Conservation (phyloP, 352 stramenopile genomes). For the Phytophthora lateralis region DNA sequence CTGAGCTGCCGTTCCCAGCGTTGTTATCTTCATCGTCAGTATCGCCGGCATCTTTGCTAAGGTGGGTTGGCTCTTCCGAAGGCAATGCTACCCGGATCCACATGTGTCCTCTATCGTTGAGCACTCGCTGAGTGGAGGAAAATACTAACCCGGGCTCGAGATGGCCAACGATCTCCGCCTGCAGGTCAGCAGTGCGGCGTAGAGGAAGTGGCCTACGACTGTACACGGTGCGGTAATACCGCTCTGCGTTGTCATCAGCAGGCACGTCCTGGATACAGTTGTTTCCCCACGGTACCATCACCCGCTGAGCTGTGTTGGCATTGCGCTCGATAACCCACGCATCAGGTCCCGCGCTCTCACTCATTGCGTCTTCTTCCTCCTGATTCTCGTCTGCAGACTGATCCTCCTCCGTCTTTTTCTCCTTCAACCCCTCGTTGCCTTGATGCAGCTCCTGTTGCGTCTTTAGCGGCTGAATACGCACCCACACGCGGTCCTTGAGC, state of each 20-base stretch:
- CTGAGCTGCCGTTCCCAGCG: constrained; percentile 5
- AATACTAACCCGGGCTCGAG: constrained; percentile 61
- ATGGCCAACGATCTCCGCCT: constrained; percentile 63
- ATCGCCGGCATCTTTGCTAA: constrained; percentile 7
- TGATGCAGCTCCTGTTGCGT: constrained; percentile 12
- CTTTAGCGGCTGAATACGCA: constrained; percentile 46
- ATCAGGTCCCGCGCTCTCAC: constrained; percentile 26
- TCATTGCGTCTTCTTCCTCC: constrained; percentile 9
- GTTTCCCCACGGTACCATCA: constrained; percentile 63
- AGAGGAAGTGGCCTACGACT: constrained; percentile 58
- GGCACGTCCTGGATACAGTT: constrained; percentile 36
- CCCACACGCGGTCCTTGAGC: constrained; percentile 78
- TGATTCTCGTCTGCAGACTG: constrained; percentile 24
- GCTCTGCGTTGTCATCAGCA: constrained; percentile 47
- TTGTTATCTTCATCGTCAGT: constrained; percentile 26
- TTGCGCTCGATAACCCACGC: constrained; percentile 83
- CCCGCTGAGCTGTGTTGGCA: constrained; percentile 67
- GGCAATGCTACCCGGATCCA: constrained; percentile 66
- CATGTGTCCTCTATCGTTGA: constrained; percentile 64
- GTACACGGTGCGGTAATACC: constrained; percentile 80
- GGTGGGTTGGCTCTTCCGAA: constrained; percentile 13
- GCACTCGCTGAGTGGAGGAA: constrained; percentile 48
- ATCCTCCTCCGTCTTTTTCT: constrained; percentile 23
- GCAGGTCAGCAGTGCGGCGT: constrained; percentile 44
- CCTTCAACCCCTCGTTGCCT: constrained; percentile 3